Conservation (phyloP, 2,329 filamentous ascomycete species). For the Verticillium albo-atrum region DNA sequence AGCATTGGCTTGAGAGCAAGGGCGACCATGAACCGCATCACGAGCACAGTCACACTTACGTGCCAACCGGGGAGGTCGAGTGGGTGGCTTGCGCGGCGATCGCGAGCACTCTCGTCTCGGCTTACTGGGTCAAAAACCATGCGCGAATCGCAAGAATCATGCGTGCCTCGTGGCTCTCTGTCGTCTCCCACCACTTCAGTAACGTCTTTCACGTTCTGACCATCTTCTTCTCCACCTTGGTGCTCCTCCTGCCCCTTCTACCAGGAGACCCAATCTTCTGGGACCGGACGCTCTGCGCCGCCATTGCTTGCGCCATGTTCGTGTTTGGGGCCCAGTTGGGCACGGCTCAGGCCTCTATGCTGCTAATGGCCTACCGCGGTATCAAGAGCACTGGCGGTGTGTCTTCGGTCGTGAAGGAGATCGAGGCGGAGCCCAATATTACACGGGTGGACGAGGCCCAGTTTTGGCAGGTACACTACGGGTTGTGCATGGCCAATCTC, state of each 20-base stretch:
- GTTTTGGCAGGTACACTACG: constrained; percentile 99
- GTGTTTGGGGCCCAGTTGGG: constrained; percentile 78
- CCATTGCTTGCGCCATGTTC: constrained; percentile 86
- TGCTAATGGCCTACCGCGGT: constrained; percentile 80
- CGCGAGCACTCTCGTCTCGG: constrained; percentile 76
- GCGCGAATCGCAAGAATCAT: constrained; percentile 88
- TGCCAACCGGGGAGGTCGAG: constrained; percentile 75
- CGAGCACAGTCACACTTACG: constrained; percentile 57
- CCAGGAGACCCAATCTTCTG: constrained; percentile 78
- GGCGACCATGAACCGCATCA: constrained; percentile 72
- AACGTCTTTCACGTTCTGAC: constrained; percentile 96
- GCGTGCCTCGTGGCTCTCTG: constrained; percentile 77
- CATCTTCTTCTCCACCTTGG: constrained; percentile 74
- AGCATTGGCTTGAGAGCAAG: constrained; percentile 77
- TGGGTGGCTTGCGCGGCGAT: constrained; percentile 78
- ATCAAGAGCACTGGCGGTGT: constrained; percentile 43
- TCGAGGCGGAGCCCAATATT: constrained; percentile 74
- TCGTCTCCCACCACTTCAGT: constrained; percentile 78
- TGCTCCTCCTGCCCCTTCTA: constrained; percentile 78
- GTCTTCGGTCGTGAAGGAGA: constrained; percentile 74
- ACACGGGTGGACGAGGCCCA: constrained; percentile 80
- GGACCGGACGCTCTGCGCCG: constrained; percentile 74
- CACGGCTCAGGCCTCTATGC: constrained; percentile 83
- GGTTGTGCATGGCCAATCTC: constrained; percentile 91
- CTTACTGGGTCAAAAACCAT: constrained; percentile 84